Evolutionary conservation across 2,329 filamentous ascomycete genomes (phyloP).

Genomic region (Bipolaris oryzae): DNA sequence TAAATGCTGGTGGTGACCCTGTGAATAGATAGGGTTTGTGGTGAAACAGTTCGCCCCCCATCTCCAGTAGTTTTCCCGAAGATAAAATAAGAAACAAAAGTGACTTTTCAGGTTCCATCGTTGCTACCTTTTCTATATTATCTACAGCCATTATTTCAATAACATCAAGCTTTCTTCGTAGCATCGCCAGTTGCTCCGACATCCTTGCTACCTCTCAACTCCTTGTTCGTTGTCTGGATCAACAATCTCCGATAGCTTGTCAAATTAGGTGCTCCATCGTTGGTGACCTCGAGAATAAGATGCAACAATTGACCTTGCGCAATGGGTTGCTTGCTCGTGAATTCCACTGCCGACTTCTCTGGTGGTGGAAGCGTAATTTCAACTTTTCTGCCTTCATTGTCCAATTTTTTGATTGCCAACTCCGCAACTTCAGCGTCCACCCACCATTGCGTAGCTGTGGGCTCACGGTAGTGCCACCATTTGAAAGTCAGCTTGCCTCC

Average conservation of each 20-base stretch:
- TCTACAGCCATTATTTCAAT: background rate
- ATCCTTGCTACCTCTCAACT: slow-evolving; percentile 28
- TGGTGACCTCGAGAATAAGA: slow-evolving; percentile 57
- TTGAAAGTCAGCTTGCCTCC: slow-evolving; percentile 52
- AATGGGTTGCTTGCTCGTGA: slow-evolving; percentile 45
- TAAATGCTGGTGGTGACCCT: no score
- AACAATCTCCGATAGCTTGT: slow-evolving; percentile 57
- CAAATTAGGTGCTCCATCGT: slow-evolving; percentile 52
- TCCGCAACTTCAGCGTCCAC: slow-evolving; percentile 51
- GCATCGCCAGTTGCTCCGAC: background rate
- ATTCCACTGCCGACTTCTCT: slow-evolving; percentile 51
- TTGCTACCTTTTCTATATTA: no score
- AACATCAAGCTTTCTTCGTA: slow-evolving; percentile 3
- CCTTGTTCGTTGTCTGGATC: slow-evolving; percentile 44
- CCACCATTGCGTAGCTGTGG: slow-evolving; percentile 53
- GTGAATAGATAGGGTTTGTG: no score
- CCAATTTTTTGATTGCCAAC: slow-evolving; percentile 42
- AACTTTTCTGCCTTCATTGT: slow-evolving; percentile 38
- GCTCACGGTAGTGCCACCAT: slow-evolving; percentile 59
- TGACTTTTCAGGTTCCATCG: no score
- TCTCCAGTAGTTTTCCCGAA: no score
- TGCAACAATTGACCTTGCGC: slow-evolving; percentile 55
- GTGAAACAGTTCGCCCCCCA: no score
- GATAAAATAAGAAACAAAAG: no score
- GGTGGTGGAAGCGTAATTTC: slow-evolving; percentile 51